These are phyloP conservation scores for Chionographis japonica DNA, from an alignment of 106 monocot genomes.

Conservation along the genomic window DNA sequence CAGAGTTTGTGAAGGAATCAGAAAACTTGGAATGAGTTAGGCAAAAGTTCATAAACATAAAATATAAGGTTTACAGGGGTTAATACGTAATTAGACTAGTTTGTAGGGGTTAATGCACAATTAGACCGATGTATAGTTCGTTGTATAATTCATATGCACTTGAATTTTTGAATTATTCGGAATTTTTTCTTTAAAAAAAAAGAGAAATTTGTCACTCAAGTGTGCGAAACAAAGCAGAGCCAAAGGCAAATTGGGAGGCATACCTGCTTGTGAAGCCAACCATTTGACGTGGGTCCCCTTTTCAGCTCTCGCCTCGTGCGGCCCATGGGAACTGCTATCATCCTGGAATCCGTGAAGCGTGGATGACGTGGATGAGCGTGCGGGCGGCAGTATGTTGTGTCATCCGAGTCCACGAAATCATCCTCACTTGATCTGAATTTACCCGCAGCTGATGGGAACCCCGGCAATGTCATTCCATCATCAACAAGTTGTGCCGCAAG, in stretches of 20 bases:
- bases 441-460: constrained; percentile 39
- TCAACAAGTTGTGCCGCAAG: constrained; percentile 90
- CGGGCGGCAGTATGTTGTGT: constrained; percentile 40
- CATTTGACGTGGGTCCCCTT: constrained; percentile 37
- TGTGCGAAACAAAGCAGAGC: not conserved
- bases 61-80: too few relatives aligned
- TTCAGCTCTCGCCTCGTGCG: constrained; percentile 54
- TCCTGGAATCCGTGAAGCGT: constrained; percentile 26
- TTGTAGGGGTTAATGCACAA: too few relatives aligned
- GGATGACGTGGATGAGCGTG: constrained; percentile 33
- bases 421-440: constrained; percentile 83
- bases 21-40: too few relatives aligned
- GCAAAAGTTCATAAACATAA: too few relatives aligned
- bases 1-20: too few relatives aligned
- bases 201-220: not conserved
- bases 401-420: constrained; percentile 83
- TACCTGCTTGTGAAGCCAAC: constrained; percentile 73
- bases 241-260: not conserved
- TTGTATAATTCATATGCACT: too few relatives aligned
- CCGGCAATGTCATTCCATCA: constrained; percentile 57
- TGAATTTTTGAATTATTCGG: not conserved
- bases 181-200: not conserved
- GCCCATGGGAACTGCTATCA: constrained; percentile 34
- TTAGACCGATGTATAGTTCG: too few relatives aligned
- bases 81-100: too few relatives aligned